These are phyloP conservation scores for Cercospora brassicicola DNA, from an alignment of 2,329 filamentous ascomycete genomes.

Conservation along the genomic window DNA sequence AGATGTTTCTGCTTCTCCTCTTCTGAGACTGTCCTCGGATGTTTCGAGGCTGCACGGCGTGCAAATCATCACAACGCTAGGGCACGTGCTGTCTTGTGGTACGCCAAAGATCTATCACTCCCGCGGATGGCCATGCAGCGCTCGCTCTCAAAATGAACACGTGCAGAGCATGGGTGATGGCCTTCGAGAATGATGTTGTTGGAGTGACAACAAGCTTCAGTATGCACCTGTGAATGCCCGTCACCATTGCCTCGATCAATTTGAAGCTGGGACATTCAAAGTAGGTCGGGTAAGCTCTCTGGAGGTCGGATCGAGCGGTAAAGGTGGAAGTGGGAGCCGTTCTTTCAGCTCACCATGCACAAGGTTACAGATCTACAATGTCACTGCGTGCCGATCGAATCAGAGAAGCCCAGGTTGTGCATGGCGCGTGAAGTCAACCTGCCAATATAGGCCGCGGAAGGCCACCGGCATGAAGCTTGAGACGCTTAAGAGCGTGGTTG, in stretches of 20 bases:
- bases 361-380: background rate
- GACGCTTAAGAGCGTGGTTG: background rate
- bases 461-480: background rate
- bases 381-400: background rate
- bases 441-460: background rate
- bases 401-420: background rate
- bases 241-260: background rate
- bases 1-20: background rate
- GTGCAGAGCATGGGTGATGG: background rate
- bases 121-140: background rate
- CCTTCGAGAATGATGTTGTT: background rate
- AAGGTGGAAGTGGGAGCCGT: background rate
- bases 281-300: background rate
- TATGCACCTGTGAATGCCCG: background rate
- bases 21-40: background rate
- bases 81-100: background rate
- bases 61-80: background rate
- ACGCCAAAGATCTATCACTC: background rate
- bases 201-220: background rate
- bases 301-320: slow-evolving; percentile 4
- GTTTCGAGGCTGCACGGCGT: background rate
- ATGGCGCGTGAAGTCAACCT: background rate
- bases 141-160: background rate
- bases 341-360: background rate
- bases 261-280: background rate